A percentile compares a stretch with the other conserved stretches of the same genome.
These are phyloP conservation scores for Candida andamanensis DNA, from an alignment of 805 yeast genomes.

Conservation along the genomic window DNA sequence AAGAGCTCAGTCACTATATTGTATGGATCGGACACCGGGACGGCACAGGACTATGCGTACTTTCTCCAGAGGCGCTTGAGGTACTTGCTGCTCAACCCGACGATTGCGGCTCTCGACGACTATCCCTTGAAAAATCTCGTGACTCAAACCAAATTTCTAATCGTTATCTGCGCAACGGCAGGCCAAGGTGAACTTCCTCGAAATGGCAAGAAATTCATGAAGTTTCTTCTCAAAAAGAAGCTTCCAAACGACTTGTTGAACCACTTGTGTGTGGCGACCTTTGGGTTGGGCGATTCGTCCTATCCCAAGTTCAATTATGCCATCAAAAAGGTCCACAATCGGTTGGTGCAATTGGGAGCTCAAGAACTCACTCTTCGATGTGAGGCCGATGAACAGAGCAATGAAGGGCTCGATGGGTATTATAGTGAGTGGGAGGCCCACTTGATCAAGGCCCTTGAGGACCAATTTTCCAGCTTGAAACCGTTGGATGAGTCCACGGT, in stretches of 20 bases:
- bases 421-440: constrained; percentile 68
- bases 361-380: constrained; percentile 63
- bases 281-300: constrained; percentile 92
- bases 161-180: constrained; percentile 77
- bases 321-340: constrained; percentile 71
- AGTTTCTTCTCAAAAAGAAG: constrained; percentile 59
- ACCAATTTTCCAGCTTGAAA: constrained; percentile 17
- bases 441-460: constrained; percentile 29
- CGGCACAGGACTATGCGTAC: constrained; percentile 78
- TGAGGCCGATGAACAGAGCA: constrained; percentile 83
- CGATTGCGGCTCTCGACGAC: constrained; percentile 52
- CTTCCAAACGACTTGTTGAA: constrained; percentile 55
- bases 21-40: constrained; percentile 93
- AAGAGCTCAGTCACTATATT: constrained; percentile 47
- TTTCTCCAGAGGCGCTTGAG: constrained; percentile 52
- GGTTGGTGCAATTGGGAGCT: constrained; percentile 82
- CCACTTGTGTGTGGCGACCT: constrained; percentile 61
- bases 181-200: constrained; percentile 94
- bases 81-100: constrained; percentile 47
- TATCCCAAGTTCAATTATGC: constrained; percentile 88
- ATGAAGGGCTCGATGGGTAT: constrained; percentile 74
- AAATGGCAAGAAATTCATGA: constrained; percentile 71
- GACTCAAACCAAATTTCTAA: constrained; percentile 40
- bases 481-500: constrained; percentile 21
- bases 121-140: constrained; percentile 52